phyloP scores from a whole-genome alignment of 495 filamentous ascomycete genomes.

The Penicillium cosmopolitanum region DNA sequence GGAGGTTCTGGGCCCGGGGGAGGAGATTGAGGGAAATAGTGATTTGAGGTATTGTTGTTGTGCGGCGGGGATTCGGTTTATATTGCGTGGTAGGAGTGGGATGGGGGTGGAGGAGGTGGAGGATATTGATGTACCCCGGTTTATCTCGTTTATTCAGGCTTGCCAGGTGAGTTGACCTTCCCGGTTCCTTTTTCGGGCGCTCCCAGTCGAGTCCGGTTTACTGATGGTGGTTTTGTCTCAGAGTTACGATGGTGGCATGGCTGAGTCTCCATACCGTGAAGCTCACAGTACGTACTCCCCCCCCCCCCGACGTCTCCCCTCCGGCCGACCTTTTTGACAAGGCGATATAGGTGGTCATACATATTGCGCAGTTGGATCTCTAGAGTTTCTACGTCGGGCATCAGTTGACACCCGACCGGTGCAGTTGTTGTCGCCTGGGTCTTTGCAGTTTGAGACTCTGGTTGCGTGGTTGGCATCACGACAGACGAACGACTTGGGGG shows the following conservation, averaged over 20 bases:
- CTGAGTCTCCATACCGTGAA: slow-evolving; percentile 79
- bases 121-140: slow-evolving; percentile 74
- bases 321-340: slow-evolving; percentile 20
- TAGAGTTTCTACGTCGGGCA: slow-evolving; percentile 66
- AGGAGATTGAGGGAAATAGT: slow-evolving; percentile 70
- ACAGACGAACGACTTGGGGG: slow-evolving; percentile 60
- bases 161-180: slow-evolving; percentile 51
- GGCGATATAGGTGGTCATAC: slow-evolving; percentile 73
- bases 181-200: no score
- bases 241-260: slow-evolving; percentile 91
- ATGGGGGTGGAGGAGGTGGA: slow-evolving; percentile 56
- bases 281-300: slow-evolving; percentile 71
- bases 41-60: slow-evolving; percentile 89
- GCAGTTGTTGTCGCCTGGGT: slow-evolving; percentile 36
- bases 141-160: slow-evolving; percentile 71
- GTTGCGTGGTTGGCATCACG: slow-evolving; percentile 71
- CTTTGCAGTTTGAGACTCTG: slow-evolving; percentile 46
- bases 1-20: slow-evolving; percentile 66
- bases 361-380: slow-evolving; percentile 78
- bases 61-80: slow-evolving; percentile 79
- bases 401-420: slow-evolving; percentile 20
- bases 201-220: neutral
- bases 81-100: slow-evolving; percentile 64
- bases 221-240: slow-evolving; percentile 33
- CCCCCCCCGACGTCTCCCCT: slow-evolving; percentile 5